Evolutionary conservation across 2,329 filamentous ascomycete species (phyloP), one percentile per base, ranked within the genome.

Genomic region (Cercospora sesami): DNA sequence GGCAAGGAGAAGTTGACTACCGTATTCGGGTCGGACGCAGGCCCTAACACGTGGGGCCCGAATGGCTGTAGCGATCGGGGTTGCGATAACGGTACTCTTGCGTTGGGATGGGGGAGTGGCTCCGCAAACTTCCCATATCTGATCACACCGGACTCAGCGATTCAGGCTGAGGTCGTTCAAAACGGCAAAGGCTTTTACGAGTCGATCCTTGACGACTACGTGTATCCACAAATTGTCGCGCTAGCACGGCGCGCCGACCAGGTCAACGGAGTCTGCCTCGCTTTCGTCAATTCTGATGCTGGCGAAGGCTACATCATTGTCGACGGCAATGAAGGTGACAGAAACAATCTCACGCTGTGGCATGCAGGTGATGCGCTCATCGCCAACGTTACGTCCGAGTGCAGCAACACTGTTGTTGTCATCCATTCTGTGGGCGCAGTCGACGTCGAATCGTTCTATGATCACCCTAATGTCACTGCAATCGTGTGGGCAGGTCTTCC

Each of bases 21-120:
- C 21, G 88, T 93, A 64, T 86, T 97, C 73, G 94, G 94, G 23
- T 89, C 92, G 61, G 94, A 98, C 79, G 91, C 93, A 16, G 91
- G 91, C 1, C 84, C 89, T 12, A 94, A 91, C 76, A 83, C 86
- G 0, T 84, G 83, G 26, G 94, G 94, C 0, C 89, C 91, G 28
- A 97, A 97, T 74, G 89, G 90, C 30, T 97, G 93, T 76, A 68
- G 75, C 10, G 91, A 96, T 79, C 87, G 91, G 33, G 61, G 79
- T 74, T 89, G 83, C 77, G 83, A 80, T 77, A 84, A 86, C 53
- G 87, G 87, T 10, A 89, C 87, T 2, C 81, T 91, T 4, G 89
- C 87, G 16, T 89, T 90, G 86, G 89, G 88, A n/a, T 45, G 58
- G 36, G 36, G 36, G 3, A 48, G 36, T 28, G 88, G 88, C 9